Conservation (phyloP, 2,329 filamentous ascomycete genomes). For the Davidsoniella australis region DNA sequence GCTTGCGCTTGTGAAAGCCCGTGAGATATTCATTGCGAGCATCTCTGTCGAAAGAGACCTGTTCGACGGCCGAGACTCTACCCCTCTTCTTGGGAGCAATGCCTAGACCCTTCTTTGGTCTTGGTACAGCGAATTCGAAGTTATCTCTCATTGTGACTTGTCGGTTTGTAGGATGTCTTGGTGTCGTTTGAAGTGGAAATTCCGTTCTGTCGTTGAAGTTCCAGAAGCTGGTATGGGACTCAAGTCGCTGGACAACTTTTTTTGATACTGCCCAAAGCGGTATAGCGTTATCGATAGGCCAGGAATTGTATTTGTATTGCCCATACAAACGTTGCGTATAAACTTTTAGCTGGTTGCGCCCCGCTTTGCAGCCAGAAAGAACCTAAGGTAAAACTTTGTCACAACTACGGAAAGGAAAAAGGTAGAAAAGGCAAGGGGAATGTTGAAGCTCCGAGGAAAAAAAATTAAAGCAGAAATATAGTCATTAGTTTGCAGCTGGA, state of each 20-base stretch:
- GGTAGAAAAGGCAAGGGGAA: no score
- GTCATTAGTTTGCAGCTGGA: no score
- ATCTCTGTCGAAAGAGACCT: conserved; percentile 68
- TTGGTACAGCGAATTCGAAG: conserved; percentile 34
- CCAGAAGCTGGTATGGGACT: conserved; percentile 9
- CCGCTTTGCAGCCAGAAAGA: no score
- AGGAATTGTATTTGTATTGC: background rate
- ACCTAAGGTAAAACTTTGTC: no score
- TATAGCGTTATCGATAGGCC: conserved; percentile 11
- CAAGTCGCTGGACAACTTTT: conserved; percentile 7
- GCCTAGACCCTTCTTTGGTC: conserved; percentile 41
- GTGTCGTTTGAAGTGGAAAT: background rate
- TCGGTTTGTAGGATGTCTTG: conserved; percentile 7
- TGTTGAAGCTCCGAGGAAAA: no score
- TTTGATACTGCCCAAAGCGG: conserved; percentile 8
- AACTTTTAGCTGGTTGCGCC: no score
- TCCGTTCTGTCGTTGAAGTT: background rate
- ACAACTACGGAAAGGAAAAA: no score
- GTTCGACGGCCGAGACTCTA: conserved; percentile 43
- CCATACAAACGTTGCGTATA: no score
- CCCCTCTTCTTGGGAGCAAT: conserved; percentile 52
- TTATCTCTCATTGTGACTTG: conserved; percentile 7
- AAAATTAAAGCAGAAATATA: no score
- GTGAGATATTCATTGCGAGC: conserved; percentile 79
- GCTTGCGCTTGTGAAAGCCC: conserved; percentile 91